Base-by-base conservation (phyloP, 768 basidiomycete genomes). In the Calocybe cyanea region DNA sequence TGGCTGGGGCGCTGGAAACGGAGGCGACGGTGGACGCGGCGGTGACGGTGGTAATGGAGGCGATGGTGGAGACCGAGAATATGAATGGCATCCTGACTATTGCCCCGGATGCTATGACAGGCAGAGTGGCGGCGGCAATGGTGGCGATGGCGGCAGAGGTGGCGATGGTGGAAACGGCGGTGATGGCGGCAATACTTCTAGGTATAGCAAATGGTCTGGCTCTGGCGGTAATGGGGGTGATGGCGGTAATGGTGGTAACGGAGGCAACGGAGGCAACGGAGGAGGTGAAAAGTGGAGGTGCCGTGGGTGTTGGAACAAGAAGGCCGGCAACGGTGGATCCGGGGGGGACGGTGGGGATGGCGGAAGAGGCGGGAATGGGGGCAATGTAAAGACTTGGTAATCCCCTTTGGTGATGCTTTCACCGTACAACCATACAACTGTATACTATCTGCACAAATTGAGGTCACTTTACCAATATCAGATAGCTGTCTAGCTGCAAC, bases 261-360 rank as follows among this genome's bases (percentile, higher is more conserved):
- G 39, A 25, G 39, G 38, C 3, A 13, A 28, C 7, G 39, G 21
- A 9, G 25, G n/a, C n/a, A 28, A 17, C 2, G 39, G 39, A 13
- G 38, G 38, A 20, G 39, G 39, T 5, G 0, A 39, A 37, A 1
- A 14, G 38, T 2, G 41, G 50, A 4, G 35, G 9, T 15, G 39
- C 17, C 41, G 44, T 10, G 28, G 39, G 11, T 24, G 21, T 8
- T 35, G 49, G 4, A 18, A 19, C 33, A 37, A 37, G 30, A 14
- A 34, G 7, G 45, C 37, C 8, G 50, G 50, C 7, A 45, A 51
- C 10, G 50, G 50, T 10, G 50, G 50, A 5, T 38, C 41, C 17
- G 48, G 38, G 5, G 48, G 31, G 2, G 4, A 14, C 2, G 30
- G 21, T 3, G 46, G 46, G 9, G 4, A 38, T 7, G 45, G 50